Evolutionary conservation across 2,329 filamentous ascomycete genomes (phyloP).

Genomic region (Ceratocystis smalleyi): DNA sequence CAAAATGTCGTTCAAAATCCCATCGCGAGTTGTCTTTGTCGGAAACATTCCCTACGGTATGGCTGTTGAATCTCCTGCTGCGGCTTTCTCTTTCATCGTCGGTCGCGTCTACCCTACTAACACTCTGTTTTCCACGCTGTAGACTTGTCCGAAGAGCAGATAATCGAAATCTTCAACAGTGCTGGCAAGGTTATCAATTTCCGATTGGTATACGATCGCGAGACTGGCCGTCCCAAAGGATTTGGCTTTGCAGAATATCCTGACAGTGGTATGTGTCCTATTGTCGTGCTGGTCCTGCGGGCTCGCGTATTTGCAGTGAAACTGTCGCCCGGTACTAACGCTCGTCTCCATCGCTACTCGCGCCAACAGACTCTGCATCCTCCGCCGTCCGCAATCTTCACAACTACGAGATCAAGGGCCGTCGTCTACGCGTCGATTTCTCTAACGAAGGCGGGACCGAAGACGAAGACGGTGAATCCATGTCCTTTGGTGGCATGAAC

Average conservation of each 20-base stretch:
- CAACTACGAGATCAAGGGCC: constrained; percentile 86
- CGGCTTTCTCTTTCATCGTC: neutral
- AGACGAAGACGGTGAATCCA: constrained; percentile 36
- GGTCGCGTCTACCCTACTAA: neutral
- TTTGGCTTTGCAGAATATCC: constrained; percentile 96
- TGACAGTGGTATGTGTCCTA: constrained; percentile 51
- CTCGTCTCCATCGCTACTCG: constrained; percentile 6
- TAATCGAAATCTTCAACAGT: constrained; percentile 80
- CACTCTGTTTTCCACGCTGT: constrained; percentile 5
- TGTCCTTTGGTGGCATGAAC: constrained; percentile 11
- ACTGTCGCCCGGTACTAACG: neutral
- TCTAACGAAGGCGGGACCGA: constrained; percentile 74
- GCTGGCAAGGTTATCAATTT: constrained; percentile 82
- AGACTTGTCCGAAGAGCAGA: constrained; percentile 94
- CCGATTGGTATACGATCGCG: constrained; percentile 84
- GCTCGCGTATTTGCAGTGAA: neutral
- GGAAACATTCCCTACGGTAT: constrained; percentile 73
- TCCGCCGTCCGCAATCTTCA: constrained; percentile 92
- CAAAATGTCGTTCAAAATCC: constrained; percentile 57
- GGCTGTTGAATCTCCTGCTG: constrained; percentile 12
- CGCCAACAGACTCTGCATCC: constrained; percentile 54
- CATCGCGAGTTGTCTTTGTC: constrained; percentile 67
- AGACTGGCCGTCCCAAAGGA: constrained; percentile 86
- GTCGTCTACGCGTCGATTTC: constrained; percentile 89
- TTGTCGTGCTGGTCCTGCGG: too few species aligned